Evolutionary conservation across 1,284 basidiomycete genomes (phyloP), one percentile per base, ranked within the genome.

Genomic region (Tremellales sp.): DNA sequence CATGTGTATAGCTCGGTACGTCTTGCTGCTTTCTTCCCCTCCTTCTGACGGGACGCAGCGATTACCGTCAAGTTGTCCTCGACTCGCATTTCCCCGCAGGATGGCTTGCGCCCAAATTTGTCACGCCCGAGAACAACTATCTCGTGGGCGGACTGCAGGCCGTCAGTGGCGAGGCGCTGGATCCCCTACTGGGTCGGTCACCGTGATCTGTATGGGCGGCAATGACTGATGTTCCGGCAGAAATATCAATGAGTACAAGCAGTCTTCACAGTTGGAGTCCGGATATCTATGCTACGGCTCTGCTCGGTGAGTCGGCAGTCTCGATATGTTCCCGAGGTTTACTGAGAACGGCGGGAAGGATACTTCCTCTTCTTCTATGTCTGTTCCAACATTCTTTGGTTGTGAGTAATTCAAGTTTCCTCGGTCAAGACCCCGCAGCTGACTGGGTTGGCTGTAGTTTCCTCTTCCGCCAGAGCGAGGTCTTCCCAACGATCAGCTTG

Each of bases 1-100:
- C 37, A 56, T 60, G 48, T 66, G 63, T 45, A 48, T 57, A 5
- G 29, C 35, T 7, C 43, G 58, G 58, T 60, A 31, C 52, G 60
- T 14, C 21, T 13, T 4, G 19, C 24, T 13, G 13, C 21, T 36
- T 10, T 36, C 34, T 36, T 21, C 18, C 34, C 18, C 8, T 16
- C 9, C n/a, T 19, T 3, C 16, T 26, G 14, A 33, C 18, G 4
- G 25, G 4, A 34, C 5, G 7, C 22, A 52, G 48, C 14, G 48
- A 60, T 38, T 64, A 60, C 33, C 39, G 19, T 16, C 31, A 50
- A 27, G 52, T 53, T 14, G 54, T 61, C 10, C 36, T 42, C 19
- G 49, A 50, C 3, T 48, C 53, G 7, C 61, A 61, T 39, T 63
- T 63, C 47, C 50, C 50, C 4, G 24, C 36, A 36, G 58, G 61